Base-by-base conservation (phyloP, 345 rosid species). In the Aurinia saxatilis region DNA sequence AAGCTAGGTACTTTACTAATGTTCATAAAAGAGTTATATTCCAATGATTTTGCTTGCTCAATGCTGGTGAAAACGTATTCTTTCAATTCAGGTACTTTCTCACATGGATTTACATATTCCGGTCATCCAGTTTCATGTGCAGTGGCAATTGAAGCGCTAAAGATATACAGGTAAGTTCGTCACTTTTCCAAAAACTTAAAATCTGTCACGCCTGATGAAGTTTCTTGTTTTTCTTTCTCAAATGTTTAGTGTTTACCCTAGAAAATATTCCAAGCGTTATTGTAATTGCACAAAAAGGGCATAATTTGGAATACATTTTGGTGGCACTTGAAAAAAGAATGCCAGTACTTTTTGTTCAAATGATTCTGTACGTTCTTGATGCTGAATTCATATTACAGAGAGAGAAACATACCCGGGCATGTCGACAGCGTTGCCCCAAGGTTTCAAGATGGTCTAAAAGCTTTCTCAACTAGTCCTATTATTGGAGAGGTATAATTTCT, bases 61-160 rank as follows among this genome's bases (percentile, higher is more conserved):
- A 45, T 63, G 27, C 7, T 31, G 50, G 4, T 35, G 0, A 18
- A 31, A 6, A 6, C 1, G 1, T 50, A 25, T 62, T 8, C 1
- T 13, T 19, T 5, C 35, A n/a, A 76, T 3, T 68, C 78, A 93
- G 99, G 99, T 59, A 0, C 71, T 36, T 93, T 90, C 73, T 79
- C 92, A 50, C 99, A 93, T 77, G 99, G 99, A 70, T 93, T 90
- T 60, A 90, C 97, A 40, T 88, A 87, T 67, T 88, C 99, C 15
- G 99, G 97, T 62, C 99, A 90, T 76, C 97, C 96, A 30, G 97
- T 90, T 41, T 69, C 97, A 50, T 93, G 99, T 48, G 95, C 92
- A 5, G 96, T 93, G 50, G 95, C 96, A 60, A 27, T 84, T 16
- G 99, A 90, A 72, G 78, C 91, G 0, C 70, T 90, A 58, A 82